These are phyloP conservation scores for Meripilus lineatus DNA, from an alignment of 1,284 basidiomycete genomes.

Conservation along the genomic window DNA sequence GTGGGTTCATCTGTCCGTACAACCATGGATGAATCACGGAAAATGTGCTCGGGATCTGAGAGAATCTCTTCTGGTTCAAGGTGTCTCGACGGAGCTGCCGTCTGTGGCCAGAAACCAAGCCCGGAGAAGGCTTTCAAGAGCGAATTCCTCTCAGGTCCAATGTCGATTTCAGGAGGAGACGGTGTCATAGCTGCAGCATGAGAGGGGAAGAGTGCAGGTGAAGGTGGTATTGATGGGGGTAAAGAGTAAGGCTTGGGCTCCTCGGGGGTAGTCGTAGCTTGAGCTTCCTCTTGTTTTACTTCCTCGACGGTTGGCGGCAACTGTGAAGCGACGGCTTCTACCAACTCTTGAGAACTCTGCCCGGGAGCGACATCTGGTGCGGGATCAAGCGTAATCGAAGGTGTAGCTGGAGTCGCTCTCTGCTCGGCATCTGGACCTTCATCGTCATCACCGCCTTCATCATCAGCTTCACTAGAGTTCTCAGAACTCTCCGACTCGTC, in stretches of 20 bases:
- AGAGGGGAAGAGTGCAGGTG: constrained; percentile 28
- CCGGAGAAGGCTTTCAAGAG: constrained; percentile 86
- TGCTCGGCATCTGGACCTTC: constrained; percentile 39
- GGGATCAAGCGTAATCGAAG: background rate
- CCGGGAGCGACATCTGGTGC: background rate
- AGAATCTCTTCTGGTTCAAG: constrained; percentile 61
- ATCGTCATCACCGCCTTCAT: constrained; percentile 71
- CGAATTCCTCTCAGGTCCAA: constrained; percentile 58
- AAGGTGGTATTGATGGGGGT: constrained; percentile 41
- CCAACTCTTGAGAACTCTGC: background rate
- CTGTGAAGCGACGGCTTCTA: background rate
- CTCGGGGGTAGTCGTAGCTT: constrained; percentile 6
- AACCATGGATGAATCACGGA: constrained; percentile 92
- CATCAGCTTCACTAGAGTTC: constrained; percentile 81
- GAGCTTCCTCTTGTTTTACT: constrained; percentile 15
- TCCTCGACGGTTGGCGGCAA: background rate
- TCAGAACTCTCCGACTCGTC: constrained; percentile 81
- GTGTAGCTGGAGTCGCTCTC: constrained; percentile 11
- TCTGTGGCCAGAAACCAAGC: constrained; percentile 76
- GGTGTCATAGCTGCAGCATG: constrained; percentile 34
- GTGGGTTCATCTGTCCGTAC: constrained; percentile 97
- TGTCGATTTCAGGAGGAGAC: constrained; percentile 48
- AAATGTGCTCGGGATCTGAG: constrained; percentile 85
- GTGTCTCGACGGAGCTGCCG: constrained; percentile 33
- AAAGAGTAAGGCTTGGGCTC: constrained; percentile 7